A percentile compares a stretch with the other conserved stretches of the same genome.
Conservation (phyloP, 73 alveolate genomes). For the Uronychia binucleata region DNA sequence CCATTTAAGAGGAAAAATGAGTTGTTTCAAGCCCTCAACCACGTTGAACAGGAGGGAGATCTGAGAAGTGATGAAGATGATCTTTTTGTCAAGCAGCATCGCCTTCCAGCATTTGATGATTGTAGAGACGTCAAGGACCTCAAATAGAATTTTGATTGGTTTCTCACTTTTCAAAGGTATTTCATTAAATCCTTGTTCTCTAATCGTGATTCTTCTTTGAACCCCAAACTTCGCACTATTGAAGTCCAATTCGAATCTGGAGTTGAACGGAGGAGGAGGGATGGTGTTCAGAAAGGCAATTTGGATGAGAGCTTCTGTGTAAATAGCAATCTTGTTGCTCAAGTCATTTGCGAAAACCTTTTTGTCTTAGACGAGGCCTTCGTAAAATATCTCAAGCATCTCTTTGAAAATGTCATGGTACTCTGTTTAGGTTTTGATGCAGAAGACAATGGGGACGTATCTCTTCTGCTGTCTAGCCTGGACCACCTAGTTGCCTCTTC, state of each 20-base stretch:
- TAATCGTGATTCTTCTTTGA: background rate
- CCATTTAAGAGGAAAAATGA: conserved; percentile 38
- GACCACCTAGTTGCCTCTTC: background rate
- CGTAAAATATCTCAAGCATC: conserved; percentile 16
- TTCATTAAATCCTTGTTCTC: conserved; percentile 5
- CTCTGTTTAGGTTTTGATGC: conserved; percentile 46
- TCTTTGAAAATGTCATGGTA: conserved; percentile 44
- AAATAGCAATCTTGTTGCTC: background rate
- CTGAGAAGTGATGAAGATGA: conserved; percentile 16
- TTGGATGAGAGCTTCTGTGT: conserved; percentile 1
- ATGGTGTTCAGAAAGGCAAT: conserved; percentile 12
- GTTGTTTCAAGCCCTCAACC: conserved; percentile 32
- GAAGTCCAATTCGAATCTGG: conserved; percentile 10
- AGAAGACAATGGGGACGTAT: conserved; percentile 47
- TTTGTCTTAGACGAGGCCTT: background rate
- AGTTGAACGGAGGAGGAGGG: conserved; percentile 17
- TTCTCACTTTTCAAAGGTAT: conserved; percentile 10
- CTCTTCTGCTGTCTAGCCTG: background rate
- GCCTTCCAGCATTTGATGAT: conserved; percentile 50
- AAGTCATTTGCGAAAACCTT: background rate
- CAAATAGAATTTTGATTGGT: conserved; percentile 20
- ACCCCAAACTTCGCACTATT: conserved; percentile 15
- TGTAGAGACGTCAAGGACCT: conserved; percentile 28
- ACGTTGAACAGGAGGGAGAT: conserved; percentile 25
- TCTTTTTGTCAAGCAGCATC: conserved; percentile 37